Evolutionary conservation across 768 basidiomycete genomes (phyloP).

Genomic region (Boletellus ananas): DNA sequence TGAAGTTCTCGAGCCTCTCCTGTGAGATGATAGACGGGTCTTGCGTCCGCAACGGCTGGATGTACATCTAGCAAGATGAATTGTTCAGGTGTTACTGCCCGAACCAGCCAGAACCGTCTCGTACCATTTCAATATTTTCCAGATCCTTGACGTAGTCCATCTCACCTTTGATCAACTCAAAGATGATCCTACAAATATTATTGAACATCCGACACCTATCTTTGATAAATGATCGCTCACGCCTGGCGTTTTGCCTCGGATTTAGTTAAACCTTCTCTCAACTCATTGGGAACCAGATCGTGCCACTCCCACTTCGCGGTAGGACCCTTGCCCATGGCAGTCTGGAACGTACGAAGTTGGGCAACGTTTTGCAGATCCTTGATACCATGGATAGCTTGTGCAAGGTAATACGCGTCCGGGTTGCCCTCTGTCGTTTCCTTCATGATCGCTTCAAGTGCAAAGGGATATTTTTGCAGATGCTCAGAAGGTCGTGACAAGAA

Average conservation of each 20-base stretch:
- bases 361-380: slow-evolving; percentile 76
- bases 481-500: slow-evolving; percentile 60
- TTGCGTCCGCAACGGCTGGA: slow-evolving; percentile 65
- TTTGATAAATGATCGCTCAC: slow-evolving; percentile 43
- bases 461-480: slow-evolving; percentile 67
- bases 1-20: slow-evolving; percentile 70
- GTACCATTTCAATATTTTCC: slow-evolving; percentile 75
- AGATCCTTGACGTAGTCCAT: slow-evolving; percentile 94
- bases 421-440: slow-evolving; percentile 79
- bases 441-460: slow-evolving; percentile 80
- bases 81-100: slow-evolving; percentile 1
- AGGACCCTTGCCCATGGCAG: slow-evolving; percentile 78
- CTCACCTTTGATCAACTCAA: slow-evolving; percentile 92
- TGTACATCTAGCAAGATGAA: slow-evolving; percentile 60
- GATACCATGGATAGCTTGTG: slow-evolving; percentile 82
- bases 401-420: slow-evolving; percentile 76
- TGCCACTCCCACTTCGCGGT: slow-evolving; percentile 89
- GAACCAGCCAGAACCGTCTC: slow-evolving; percentile 18
- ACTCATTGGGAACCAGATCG: slow-evolving; percentile 72
- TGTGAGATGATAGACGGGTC: slow-evolving; percentile 77
- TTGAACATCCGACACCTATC: background rate
- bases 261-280: slow-evolving; percentile 58
- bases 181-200: slow-evolving; percentile 64
- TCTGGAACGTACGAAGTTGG: slow-evolving; percentile 86
- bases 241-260: slow-evolving; percentile 80